Base-by-base conservation (phyloP, 192 early-diverging fungal genomes). In the Coemansia furcata region DNA sequence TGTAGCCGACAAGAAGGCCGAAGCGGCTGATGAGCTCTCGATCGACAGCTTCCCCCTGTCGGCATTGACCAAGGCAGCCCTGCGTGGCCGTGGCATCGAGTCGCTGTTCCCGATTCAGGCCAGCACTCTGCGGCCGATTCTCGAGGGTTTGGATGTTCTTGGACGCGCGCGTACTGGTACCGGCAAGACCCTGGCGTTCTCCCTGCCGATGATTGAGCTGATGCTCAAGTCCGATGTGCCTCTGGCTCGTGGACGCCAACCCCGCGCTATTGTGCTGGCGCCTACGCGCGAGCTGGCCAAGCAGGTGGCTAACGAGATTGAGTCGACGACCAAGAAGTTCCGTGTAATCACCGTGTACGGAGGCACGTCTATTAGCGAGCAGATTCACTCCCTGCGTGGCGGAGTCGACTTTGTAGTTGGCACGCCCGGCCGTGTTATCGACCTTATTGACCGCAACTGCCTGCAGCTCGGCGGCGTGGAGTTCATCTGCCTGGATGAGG, bases 141-240 rank as follows among this genome's bases (percentile, higher is more conserved):
- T 91, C 40, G 86, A 88, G 23, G 83, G 85, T 1, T 71, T 75
- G 15, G 97, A 99, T 63, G 85, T 98, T 72, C 90, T 99, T 68
- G 97, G 96, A 58, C 90, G 93, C 39, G 94, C 96, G 1, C 96
- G 96, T 68, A 99, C 97, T 10, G 97, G 97, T 72, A 97, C 96
- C 0, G 97, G 97, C 59, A 99, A 99, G 78, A 99, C 95, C 6
- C 85, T 97, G 38, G 97, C 95, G 10, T 99, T 99, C 70, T 79
- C 97, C 67, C 88, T 95, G 65, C 93, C 95, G 4, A 92, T 94
- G 19, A 65, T 98, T 33, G 92, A 99, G 72, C 86, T 87, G 36
- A 77, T 91, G 21, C 62, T 91, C 30, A 71, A 86, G 62, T 68
- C 72, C 1, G 35, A 63, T 30, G 52, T 23, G 60, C 43, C 60